Percentiles rank a stretch among this genome's conserved stretches.
phyloP scores from a whole-genome alignment of 1,284 basidiomycete species.

The Tremellales sp. region DNA sequence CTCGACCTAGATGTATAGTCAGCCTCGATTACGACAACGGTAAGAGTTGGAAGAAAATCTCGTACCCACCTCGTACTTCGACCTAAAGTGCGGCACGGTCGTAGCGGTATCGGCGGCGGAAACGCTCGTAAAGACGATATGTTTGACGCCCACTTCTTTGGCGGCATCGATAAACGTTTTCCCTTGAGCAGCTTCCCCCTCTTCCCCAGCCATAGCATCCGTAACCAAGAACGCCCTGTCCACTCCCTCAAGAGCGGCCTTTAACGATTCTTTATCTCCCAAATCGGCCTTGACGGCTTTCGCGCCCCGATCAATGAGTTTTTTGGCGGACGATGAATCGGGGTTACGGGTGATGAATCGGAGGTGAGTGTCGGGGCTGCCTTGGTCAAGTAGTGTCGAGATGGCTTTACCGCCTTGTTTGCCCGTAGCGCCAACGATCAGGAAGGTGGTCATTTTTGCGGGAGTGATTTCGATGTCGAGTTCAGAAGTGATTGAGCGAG shows the following conservation, averaged over 20 bases:
- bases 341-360: slow-evolving; percentile 50
- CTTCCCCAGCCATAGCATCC: slow-evolving; percentile 32
- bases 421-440: slow-evolving; percentile 53
- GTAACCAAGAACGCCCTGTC: slow-evolving; percentile 17
- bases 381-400: slow-evolving; percentile 26
- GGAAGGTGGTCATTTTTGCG: slow-evolving; percentile 24
- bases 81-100: slow-evolving; percentile 16
- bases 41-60: slow-evolving; percentile 43
- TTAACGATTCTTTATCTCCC: slow-evolving; percentile 35
- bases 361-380: slow-evolving; percentile 25
- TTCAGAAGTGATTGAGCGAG: no score
- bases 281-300: slow-evolving; percentile 49
- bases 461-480: no score
- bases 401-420: slow-evolving; percentile 51
- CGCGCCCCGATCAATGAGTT: slow-evolving; percentile 33
- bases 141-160: slow-evolving; percentile 12
- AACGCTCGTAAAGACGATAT: slow-evolving; percentile 17
- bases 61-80: slow-evolving; percentile 43
- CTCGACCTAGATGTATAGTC: slow-evolving; percentile 44
- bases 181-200: slow-evolving; percentile 29
- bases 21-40: slow-evolving; percentile 47
- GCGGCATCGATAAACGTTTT: slow-evolving; percentile 16
- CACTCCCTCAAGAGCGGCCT: slow-evolving; percentile 40
- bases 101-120: slow-evolving; percentile 7
- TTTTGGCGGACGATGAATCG: slow-evolving; percentile 35